Evolutionary conservation across 352 stramenopile genomes (phyloP), one percentile per base, ranked within the genome.

Genomic region (Globisporangium cystogenes): DNA sequence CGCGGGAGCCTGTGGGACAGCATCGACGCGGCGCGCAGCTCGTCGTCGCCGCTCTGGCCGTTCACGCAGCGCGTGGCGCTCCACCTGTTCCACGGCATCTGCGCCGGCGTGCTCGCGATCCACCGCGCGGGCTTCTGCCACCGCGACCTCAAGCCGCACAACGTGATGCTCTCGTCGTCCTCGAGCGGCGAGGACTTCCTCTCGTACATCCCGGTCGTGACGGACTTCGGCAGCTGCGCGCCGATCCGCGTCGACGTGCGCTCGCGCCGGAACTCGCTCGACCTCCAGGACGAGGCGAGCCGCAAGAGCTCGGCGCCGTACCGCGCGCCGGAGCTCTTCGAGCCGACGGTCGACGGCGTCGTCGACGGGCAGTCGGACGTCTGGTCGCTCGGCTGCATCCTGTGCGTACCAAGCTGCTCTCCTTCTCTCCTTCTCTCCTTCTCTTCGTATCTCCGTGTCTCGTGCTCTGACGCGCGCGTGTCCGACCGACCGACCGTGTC

Each of bases 51-150:
- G 47, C 59, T 90, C 12, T 96, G 82, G 81, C 84, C 86, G 6
- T 96, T 94, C 59, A 83, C 70, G 41, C 84, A 96, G 55, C 74
- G 72, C n/a, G 82, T 82, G 6, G 80, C 78, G 47, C 63, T 93
- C 10, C 81, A 90, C 52, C 64, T 96, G 7, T 93, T 94, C 59
- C 75, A 88, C 59, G 85, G 83, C 40, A 91, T 96, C 65, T 91
- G 83, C 46, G 70, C 78, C 0, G 86, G 84, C 5, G 67, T 95
- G 16, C 58, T 85, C 18, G 79, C 85, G 14, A 29, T 96, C 15
- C 86, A 96, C 37, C 75, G 74, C 11, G 81, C 71, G 0, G 86
- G 84, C 3, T 95, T 90, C 53, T 92, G 81, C 46, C 86, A 96
- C 52, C 73, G 84, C 18, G 84, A 94, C 53, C 72, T 96, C 29